Base-by-base conservation (phyloP, 73 alveolate genomes). In the Blepharisma japonicum region DNA sequence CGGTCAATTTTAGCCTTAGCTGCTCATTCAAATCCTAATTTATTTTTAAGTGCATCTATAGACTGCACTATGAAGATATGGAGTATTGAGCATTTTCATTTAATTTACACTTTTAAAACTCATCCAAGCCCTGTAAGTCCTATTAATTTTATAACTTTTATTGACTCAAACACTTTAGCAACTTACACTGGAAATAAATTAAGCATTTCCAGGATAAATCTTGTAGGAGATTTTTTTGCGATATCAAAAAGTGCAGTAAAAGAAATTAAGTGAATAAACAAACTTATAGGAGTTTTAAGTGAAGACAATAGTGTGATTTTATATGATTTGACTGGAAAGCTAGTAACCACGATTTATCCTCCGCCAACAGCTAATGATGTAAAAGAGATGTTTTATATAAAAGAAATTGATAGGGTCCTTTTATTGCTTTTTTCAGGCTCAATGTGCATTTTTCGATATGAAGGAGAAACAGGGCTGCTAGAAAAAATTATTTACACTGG, bases 361-460 rank as follows among this genome's bases (percentile, higher is more conserved):
- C 84, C 84, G 1, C 84, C 84, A 8, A 8, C 84, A 56, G 84
- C 78, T 1, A 48, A 56, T 45, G 77, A 56, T 45, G 38, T 77
- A 6, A 77, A 25, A 77, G 39, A 54, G 18, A 55, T 55, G 7
- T 45, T 77, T 7, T 77, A 45, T 67, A 7, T 77, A 45, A 32
- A 48, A 55, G 84, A 77, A 20, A 7, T 45, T 8, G 50, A 55
- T 14, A 77, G 68, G 49, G 55, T 77, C 4, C 61, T 55, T 18
- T 55, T 77, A 7, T 55, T 77, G 1, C 80, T 77, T 6, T 47
- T 2, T 11, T 77, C 84, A 27, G 84, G 84, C 9, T 55, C 14
- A 6, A 54, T 77, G 8, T 77, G 84, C 77, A 6, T 77, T 7
- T 77, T 18, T 42, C 56, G 77, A 14, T 8, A 55, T n/a, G 84